A percentile compares a stretch with the other conserved stretches of the same genome.
Conservation (phyloP, 805 yeast species). For the Candida sithepensis region DNA sequence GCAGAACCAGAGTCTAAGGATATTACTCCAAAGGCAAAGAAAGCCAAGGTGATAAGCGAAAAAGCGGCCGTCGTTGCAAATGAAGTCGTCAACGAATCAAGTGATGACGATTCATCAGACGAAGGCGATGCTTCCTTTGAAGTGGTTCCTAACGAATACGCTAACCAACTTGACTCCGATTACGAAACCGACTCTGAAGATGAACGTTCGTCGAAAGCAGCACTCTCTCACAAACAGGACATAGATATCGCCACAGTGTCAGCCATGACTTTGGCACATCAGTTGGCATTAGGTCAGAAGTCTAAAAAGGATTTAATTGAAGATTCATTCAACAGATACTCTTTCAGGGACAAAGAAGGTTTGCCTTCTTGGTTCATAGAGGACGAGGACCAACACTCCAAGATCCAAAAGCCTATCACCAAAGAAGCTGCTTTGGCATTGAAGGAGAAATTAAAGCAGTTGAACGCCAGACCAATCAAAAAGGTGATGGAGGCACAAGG, state of each 20-base stretch:
- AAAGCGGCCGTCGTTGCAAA: conserved; percentile 3
- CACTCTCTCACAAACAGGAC: conserved; percentile 51
- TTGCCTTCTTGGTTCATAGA: conserved; percentile 97
- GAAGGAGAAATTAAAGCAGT: conserved; percentile 68
- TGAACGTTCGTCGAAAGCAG: conserved; percentile 42
- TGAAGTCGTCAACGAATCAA: conserved; percentile 18
- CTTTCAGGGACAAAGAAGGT: conserved; percentile 87
- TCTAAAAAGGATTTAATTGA: conserved; percentile 81
- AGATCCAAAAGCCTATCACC: conserved; percentile 86
- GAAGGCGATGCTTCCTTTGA: conserved; percentile 31
- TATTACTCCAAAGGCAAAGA: conserved; percentile 4
- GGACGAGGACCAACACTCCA: conserved; percentile 84
- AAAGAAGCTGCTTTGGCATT: conserved; percentile 86
- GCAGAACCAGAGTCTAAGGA: conserved; percentile 4
- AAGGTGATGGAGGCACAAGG: conserved; percentile 98
- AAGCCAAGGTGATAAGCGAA: conserved; percentile 4
- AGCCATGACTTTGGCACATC: conserved; percentile 98
- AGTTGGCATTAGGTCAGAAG: conserved; percentile 85
- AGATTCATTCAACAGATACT: conserved; percentile 87
- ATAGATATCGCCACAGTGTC: conserved; percentile 88
- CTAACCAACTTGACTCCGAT: conserved; percentile 37
- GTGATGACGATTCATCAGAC: conserved; percentile 16
- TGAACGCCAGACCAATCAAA: conserved; percentile 97
- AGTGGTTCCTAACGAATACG: conserved; percentile 40
- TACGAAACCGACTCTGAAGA: conserved; percentile 49